phyloP scores from a whole-genome alignment of 208 protist genomes.

The Kentomonas sorsogonicus region DNA sequence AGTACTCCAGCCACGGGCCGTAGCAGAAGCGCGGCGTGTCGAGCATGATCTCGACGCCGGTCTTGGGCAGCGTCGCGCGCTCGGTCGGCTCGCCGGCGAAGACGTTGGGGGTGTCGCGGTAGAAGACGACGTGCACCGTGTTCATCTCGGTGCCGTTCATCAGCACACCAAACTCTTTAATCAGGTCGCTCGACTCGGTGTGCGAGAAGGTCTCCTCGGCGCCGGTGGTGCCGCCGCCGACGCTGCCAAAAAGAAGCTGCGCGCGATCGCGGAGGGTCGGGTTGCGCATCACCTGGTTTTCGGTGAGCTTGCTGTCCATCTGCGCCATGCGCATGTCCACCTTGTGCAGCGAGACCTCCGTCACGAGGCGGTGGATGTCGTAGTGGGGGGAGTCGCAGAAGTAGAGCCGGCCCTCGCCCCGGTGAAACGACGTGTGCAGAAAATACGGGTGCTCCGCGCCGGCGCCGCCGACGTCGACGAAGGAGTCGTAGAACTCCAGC shows the following conservation, averaged over 20 bases:
- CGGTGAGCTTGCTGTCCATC: slow-evolving; percentile 48
- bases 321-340: slow-evolving; percentile 68
- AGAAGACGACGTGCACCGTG: slow-evolving; percentile 66
- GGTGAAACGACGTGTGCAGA: slow-evolving; percentile 63
- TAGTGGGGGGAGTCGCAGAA: slow-evolving; percentile 48
- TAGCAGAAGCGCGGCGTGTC: slow-evolving; percentile 61
- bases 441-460: slow-evolving; percentile 69
- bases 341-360: slow-evolving; percentile 67
- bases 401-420: slow-evolving; percentile 53
- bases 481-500: slow-evolving; percentile 64
- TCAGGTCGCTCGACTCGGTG: slow-evolving; percentile 33
- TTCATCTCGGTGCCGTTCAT: slow-evolving; percentile 61
- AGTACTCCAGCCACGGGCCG: slow-evolving; percentile 84
- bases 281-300: slow-evolving; percentile 41
- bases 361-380: slow-evolving; percentile 71
- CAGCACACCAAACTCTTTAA: slow-evolving; percentile 72
- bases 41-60: slow-evolving; percentile 73
- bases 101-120: slow-evolving; percentile 76
- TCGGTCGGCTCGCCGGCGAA: slow-evolving; percentile 66
- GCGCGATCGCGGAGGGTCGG: slow-evolving; percentile 51
- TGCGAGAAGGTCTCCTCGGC: slow-evolving; percentile 16
- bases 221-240: slow-evolving; percentile 17
- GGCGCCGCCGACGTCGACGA: slow-evolving; percentile 65
- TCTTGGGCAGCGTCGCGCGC: slow-evolving; percentile 51
- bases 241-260: slow-evolving; percentile 42